These are phyloP conservation scores for Cunninghamia lanceolata DNA, from an alignment of 75 land plant species.

Conservation along the genomic window DNA sequence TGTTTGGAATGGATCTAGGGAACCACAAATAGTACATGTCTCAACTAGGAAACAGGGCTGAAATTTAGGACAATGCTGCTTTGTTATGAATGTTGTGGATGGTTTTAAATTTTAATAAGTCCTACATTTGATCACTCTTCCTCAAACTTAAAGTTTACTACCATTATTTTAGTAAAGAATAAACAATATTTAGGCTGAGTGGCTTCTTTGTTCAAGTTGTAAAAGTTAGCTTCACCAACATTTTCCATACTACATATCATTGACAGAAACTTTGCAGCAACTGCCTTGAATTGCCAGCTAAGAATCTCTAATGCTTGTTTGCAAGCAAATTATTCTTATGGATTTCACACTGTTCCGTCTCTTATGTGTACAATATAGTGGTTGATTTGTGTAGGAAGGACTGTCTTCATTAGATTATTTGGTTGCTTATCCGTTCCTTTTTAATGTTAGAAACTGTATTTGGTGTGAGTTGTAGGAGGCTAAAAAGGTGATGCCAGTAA, in stretches of 20 bases:
- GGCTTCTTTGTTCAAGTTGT: background rate
- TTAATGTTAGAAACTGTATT: conserved; percentile 1
- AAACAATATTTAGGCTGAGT: background rate
- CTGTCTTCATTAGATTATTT: background rate
- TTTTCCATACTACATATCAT: background rate
- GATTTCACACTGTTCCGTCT: background rate
- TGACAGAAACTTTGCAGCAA: background rate
- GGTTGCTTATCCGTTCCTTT: background rate
- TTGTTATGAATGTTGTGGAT: background rate
- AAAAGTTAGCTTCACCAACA: background rate
- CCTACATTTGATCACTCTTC: background rate
- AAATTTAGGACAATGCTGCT: background rate
- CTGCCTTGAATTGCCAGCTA: background rate
- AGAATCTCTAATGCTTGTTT: background rate
- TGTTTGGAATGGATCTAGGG: too few species aligned
- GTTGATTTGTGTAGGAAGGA: background rate
- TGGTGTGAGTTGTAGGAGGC: conserved; percentile 56
- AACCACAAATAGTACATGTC: background rate
- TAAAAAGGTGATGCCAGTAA: conserved; percentile 56
- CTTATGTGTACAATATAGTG: background rate
- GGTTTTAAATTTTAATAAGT: background rate
- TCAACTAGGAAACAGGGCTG: background rate
- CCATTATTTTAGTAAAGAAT: background rate
- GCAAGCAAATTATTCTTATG: background rate
- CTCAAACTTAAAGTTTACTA: background rate